Evolutionary conservation across 306 rosid species (phyloP).

Genomic region (Quercus parvula): DNA sequence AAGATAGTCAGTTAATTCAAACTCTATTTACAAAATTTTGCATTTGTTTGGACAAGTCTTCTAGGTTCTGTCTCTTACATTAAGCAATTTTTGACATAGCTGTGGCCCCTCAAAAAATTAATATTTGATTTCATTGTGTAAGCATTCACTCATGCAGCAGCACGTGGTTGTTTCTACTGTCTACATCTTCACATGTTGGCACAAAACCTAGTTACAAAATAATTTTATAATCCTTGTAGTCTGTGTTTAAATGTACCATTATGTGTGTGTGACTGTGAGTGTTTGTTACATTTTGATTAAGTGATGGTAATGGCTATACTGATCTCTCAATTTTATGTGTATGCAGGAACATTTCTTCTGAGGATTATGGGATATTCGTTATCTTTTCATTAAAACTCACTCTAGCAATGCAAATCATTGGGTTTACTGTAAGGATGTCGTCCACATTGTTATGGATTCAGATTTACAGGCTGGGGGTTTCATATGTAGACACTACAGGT

Average conservation of each 20-base stretch:
- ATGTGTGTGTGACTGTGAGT: not conserved
- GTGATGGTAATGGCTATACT: slow-evolving; percentile 7
- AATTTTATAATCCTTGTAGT: not conserved
- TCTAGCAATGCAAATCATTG: slow-evolving; percentile 71
- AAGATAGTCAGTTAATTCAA: not conserved
- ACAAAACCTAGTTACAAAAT: not conserved
- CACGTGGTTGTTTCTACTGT: not conserved
- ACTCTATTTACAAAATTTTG: not conserved
- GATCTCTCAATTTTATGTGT: slow-evolving; percentile 21
- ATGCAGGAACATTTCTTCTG: slow-evolving; percentile 72
- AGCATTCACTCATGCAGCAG: not conserved
- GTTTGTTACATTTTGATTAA: not conserved
- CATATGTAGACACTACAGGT: slow-evolving; percentile 46
- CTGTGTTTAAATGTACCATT: not conserved
- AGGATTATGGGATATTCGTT: slow-evolving; percentile 37
- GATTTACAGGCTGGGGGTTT: slow-evolving; percentile 87
- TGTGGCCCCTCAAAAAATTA: not conserved
- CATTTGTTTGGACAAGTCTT: not conserved
- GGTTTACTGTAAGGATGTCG: slow-evolving; percentile 63
- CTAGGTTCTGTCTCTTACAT: not conserved
- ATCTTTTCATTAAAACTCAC: slow-evolving; percentile 83
- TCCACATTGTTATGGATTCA: slow-evolving; percentile 91
- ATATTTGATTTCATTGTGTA: not conserved
- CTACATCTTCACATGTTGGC: not conserved
- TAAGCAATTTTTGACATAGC: not conserved